These are phyloP conservation scores for Naganishia cerealis DNA, from an alignment of 1,284 basidiomycete species.

Conservation along the genomic window DNA sequence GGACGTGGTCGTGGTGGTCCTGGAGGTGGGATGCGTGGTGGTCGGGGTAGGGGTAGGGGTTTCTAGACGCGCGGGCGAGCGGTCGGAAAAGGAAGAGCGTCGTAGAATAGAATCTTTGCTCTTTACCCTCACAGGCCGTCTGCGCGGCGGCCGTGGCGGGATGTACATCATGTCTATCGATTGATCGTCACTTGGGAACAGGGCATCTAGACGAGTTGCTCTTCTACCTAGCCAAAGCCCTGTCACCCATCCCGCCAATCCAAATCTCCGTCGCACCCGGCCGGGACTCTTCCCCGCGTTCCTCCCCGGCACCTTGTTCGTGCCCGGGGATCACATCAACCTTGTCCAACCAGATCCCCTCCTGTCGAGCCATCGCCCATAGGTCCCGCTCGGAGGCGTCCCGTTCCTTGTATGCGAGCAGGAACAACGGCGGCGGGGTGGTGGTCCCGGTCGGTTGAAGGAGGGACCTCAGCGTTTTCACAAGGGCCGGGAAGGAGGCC, in stretches of 20 bases:
- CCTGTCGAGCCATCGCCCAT: slow-evolving; percentile 63
- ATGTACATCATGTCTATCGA: no score
- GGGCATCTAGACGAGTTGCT: no score
- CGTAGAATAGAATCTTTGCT: no score
- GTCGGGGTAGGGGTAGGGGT: slow-evolving; percentile 41
- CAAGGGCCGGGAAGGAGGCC: slow-evolving; percentile 64
- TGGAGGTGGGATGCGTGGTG: slow-evolving; percentile 35
- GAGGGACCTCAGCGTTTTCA: slow-evolving; percentile 44
- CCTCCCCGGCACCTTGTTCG: slow-evolving; percentile 53
- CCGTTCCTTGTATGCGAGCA: slow-evolving; percentile 80
- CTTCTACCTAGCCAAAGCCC: no score
- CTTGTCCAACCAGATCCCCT: slow-evolving; percentile 45
- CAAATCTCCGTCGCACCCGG: slow-evolving; percentile 71
- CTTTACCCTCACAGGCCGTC: no score
- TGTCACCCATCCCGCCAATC: slow-evolving; percentile 53
- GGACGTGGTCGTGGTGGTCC: slow-evolving; percentile 44
- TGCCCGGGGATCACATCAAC: slow-evolving; percentile 64
- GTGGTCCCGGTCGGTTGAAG: slow-evolving; percentile 33
- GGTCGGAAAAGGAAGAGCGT: neutral
- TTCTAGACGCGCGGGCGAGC: slow-evolving; percentile 8
- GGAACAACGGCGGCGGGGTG: slow-evolving; percentile 46
- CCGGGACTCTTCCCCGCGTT: no score
- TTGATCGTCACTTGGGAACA: no score
- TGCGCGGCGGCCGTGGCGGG: no score
- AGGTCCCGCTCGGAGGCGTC: slow-evolving; percentile 69